These are phyloP conservation scores for Magnolia kwangsiensis DNA, from an alignment of 164 flowering plant species.

Conservation along the genomic window DNA sequence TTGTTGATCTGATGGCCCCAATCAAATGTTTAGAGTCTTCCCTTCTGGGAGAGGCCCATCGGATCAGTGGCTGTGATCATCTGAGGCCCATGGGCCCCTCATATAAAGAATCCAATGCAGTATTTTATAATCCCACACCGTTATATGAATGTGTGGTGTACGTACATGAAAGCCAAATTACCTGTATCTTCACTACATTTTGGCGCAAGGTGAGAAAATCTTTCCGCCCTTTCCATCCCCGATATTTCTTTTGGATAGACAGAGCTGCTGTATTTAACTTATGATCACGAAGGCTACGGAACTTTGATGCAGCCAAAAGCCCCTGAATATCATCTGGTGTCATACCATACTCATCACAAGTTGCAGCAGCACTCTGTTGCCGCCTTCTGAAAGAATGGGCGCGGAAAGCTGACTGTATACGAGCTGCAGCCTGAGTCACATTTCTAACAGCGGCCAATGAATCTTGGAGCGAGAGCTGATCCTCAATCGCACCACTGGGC, in stretches of 20 bases:
- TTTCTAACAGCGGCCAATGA: constrained; percentile 83
- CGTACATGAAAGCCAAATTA: constrained; percentile 11
- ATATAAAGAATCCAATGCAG: not conserved
- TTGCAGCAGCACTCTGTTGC: constrained; percentile 29
- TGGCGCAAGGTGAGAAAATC: constrained; percentile 71
- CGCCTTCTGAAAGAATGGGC: constrained; percentile 88
- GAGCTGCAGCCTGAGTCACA: constrained; percentile 96
- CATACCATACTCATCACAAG: constrained; percentile 53
- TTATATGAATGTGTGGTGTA: not conserved
- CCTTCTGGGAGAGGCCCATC: too few relatives aligned
- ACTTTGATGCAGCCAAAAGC: constrained; percentile 61
- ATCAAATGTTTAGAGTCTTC: too few relatives aligned
- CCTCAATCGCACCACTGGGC: constrained; percentile 32
- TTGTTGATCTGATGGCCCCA: too few relatives aligned
- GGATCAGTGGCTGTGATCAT: not conserved
- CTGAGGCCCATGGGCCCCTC: not conserved
- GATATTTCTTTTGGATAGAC: constrained; percentile 91
- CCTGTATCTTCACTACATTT: constrained; percentile 97
- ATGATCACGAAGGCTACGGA: constrained; percentile 45
- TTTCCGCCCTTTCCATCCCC: constrained; percentile 89
- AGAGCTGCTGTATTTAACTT: constrained; percentile 63
- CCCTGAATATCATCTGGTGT: constrained; percentile 43
- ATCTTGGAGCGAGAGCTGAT: constrained; percentile 60
- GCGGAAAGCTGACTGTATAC: constrained; percentile 91
- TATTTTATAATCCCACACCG: not conserved